Evolutionary conservation across 1,139 yeast species (phyloP), one percentile per base, ranked within the genome.

Genomic region (Candida tunisiensis): DNA sequence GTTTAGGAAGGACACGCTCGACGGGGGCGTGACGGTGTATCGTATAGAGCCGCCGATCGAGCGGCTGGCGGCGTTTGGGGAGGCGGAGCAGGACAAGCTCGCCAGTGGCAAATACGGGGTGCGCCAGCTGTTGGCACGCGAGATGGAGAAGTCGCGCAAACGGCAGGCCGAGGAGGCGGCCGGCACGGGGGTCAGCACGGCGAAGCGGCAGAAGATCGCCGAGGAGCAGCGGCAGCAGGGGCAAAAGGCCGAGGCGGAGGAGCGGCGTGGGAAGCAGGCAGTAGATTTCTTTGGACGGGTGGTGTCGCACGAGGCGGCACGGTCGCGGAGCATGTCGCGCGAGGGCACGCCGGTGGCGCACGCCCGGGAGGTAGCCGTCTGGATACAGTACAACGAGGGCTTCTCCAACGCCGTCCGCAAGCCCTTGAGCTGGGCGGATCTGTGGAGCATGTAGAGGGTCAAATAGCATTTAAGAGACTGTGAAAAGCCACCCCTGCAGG

Each of bases 381-480:
- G 96, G 96, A 79, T 88, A 10, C 85, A 79, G 44, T 85, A 74
- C 43, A 78, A 78, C 38, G 96, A 85, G 49, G 96, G 98, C 2
- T 85, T 78, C 42, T 79, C 93, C 6, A 79, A 85, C 49, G 98
- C 98, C 0, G 96, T 88, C 1, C 57, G 93, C 22, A 82, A 82
- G 41, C 77, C 74, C 32, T 69, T 85, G 17, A 66, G 74, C 6
- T 88, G 96, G 95, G 49, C 56, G 4, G 79, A 73, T 31, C 49
- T 83, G 19, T 82, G 77, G 77, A 32, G 12, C 16, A 24, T 15
- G n/a, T n/a, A n/a, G n/a, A n/a, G n/a, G n/a, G n/a, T n/a, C n/a
- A n/a, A n/a, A n/a, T n/a, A n/a, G n/a, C n/a, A n/a, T n/a, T n/a
- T n/a, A n/a, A n/a, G n/a, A n/a, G n/a, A n/a, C n/a, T n/a, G n/a